Percentiles rank a stretch among this genome's conserved stretches.
Evolutionary conservation across 768 basidiomycete genomes (phyloP).

Genomic region (Pisolithus orientalis): DNA sequence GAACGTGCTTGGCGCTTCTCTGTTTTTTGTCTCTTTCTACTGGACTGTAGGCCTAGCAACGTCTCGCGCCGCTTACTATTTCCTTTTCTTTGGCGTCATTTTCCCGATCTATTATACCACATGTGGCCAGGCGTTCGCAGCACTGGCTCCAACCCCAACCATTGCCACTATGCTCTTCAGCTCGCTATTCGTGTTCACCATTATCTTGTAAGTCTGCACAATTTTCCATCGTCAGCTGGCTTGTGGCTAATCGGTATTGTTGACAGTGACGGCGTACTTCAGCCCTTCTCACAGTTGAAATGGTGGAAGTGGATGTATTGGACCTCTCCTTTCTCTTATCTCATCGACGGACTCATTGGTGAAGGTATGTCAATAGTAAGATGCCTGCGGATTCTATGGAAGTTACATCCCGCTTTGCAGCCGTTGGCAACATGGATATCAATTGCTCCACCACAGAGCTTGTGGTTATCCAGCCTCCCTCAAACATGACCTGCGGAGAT

Average conservation of each 20-base stretch:
- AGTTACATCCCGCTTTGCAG: constrained; percentile 14
- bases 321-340: constrained; percentile 45
- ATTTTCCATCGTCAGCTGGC: neutral
- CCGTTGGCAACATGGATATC: constrained; percentile 36
- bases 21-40: constrained; percentile 46
- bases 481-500: constrained; percentile 44
- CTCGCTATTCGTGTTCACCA: constrained; percentile 33
- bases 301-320: constrained; percentile 34
- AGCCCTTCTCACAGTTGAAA: constrained; percentile 33
- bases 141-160: constrained; percentile 35
- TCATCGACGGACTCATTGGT: constrained; percentile 38
- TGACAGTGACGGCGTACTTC: constrained; percentile 41
- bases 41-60: constrained; percentile 38
- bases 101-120: constrained; percentile 42
- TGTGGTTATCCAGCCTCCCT: constrained; percentile 45
- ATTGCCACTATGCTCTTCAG: constrained; percentile 36
- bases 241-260: neutral
- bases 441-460: constrained; percentile 49
- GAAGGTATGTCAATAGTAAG: constrained; percentile 12
- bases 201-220: constrained; percentile 34
- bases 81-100: constrained; percentile 30
- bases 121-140: constrained; percentile 35
- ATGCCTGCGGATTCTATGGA: neutral
- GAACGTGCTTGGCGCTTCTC: constrained; percentile 33
- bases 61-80: constrained; percentile 35